phyloP scores from a whole-genome alignment of 306 rosid species.

The Calophaca sinica region DNA sequence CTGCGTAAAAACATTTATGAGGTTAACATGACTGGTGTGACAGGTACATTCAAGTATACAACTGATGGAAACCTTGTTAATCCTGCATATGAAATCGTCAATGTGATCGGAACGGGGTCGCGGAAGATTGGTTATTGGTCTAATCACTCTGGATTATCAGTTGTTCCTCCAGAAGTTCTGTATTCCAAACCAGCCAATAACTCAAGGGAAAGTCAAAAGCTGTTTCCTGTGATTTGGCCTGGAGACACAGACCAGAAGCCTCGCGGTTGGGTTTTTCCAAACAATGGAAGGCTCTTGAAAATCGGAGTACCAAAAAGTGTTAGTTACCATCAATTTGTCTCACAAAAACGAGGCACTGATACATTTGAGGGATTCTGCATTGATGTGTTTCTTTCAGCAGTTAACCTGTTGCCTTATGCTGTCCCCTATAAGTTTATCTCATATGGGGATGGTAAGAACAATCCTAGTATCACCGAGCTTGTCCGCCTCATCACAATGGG shows the following conservation, averaged over 20 bases:
- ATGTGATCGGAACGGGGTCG: constrained; percentile 73
- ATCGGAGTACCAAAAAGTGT: constrained; percentile 79
- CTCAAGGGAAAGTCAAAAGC: constrained; percentile 55
- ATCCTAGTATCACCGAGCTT: constrained; percentile 73
- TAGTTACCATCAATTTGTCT: constrained; percentile 69
- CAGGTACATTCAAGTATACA: constrained; percentile 71
- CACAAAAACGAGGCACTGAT: constrained; percentile 61
- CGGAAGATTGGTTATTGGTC: constrained; percentile 93
- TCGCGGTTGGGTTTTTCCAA: constrained; percentile 97
- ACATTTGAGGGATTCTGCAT: constrained; percentile 82
- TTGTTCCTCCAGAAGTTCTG: constrained; percentile 66
- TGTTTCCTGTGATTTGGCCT: constrained; percentile 77
- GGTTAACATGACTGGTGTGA: constrained; percentile 76
- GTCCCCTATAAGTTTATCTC: constrained; percentile 73
- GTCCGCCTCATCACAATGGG: constrained; percentile 69
- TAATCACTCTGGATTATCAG: constrained; percentile 80
- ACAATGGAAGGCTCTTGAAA: constrained; percentile 75
- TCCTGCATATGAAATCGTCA: constrained; percentile 85
- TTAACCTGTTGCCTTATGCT: constrained; percentile 80
- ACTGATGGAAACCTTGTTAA: constrained; percentile 61
- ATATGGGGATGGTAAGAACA: constrained; percentile 70
- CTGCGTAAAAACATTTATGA: constrained; percentile 61
- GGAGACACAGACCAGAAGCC: constrained; percentile 73
- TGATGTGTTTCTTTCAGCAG: constrained; percentile 86
- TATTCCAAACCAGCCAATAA: constrained; percentile 63